Percentiles rank a stretch among this genome's conserved stretches.
phyloP scores from a whole-genome alignment of 2,329 filamentous ascomycete genomes.

The Truncatella angustata region DNA sequence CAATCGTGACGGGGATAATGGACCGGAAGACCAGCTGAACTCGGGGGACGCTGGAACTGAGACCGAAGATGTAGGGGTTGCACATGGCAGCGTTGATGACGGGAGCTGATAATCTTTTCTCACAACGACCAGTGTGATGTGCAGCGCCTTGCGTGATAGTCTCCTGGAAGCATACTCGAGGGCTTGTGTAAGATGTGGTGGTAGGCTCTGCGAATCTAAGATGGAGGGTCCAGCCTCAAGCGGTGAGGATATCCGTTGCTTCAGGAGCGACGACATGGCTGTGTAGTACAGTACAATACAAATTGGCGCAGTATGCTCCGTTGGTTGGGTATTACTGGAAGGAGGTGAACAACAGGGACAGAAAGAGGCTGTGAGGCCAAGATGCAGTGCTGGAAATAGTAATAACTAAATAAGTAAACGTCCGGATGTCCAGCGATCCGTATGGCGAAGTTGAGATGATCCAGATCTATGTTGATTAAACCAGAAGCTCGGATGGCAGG shows the following conservation, averaged over 20 bases:
- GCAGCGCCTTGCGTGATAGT: constrained; percentile 53
- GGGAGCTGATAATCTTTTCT: constrained; percentile 56
- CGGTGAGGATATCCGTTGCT: constrained; percentile 59
- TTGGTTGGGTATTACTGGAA: background rate
- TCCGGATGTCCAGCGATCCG: background rate
- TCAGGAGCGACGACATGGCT: constrained; percentile 39
- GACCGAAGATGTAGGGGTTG: constrained; percentile 16
- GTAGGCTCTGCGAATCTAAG: constrained; percentile 57
- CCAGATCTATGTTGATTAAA: background rate
- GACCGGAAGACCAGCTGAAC: constrained; percentile 16
- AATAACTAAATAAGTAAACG: background rate
- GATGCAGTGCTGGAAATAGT: background rate
- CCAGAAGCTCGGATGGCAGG: background rate
- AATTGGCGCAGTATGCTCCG: background rate
- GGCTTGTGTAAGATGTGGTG: constrained; percentile 50
- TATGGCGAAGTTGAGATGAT: background rate
- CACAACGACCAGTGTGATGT: constrained; percentile 58
- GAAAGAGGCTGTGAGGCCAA: background rate
- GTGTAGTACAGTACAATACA: background rate
- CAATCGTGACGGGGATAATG: constrained; percentile 28
- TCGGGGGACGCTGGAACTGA: constrained; percentile 26
- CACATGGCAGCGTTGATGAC: constrained; percentile 30
- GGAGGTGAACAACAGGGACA: background rate
- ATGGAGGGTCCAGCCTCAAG: constrained; percentile 62
- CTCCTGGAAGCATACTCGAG: constrained; percentile 58